These are phyloP conservation scores for Sugiyamaella qingdaonensis DNA, from an alignment of 805 yeast genomes.

Conservation along the genomic window DNA sequence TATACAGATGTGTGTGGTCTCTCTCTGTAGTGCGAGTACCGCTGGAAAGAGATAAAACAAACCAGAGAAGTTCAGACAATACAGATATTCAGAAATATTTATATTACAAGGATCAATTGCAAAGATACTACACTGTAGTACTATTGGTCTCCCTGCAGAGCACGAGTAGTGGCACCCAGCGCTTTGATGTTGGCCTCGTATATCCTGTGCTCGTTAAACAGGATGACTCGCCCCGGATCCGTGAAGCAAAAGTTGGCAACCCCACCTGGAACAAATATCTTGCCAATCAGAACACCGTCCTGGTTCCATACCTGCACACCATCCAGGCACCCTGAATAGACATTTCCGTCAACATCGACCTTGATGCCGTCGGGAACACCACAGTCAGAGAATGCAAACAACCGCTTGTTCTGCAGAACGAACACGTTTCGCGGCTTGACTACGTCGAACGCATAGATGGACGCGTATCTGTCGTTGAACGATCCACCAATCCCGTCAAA, in stretches of 20 bases:
- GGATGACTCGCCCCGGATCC: conserved; percentile 23
- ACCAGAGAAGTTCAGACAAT: no score
- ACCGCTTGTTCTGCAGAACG: conserved; percentile 22
- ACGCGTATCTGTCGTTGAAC: conserved; percentile 16
- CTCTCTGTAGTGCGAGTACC: no score
- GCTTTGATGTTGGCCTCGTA: conserved; percentile 29
- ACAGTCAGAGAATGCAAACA: conserved; percentile 27
- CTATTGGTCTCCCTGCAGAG: background rate
- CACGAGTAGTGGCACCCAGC: conserved; percentile 10
- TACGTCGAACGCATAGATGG: conserved; percentile 29
- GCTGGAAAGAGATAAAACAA: no score
- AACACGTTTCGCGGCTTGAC: conserved; percentile 15
- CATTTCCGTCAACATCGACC: conserved; percentile 26
- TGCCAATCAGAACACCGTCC: conserved; percentile 26
- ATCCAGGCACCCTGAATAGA: conserved; percentile 29
- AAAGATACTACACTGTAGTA: no score
- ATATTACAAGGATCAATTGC: no score
- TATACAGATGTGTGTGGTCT: no score
- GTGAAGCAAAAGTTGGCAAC: conserved; percentile 29
- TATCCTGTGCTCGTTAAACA: conserved; percentile 25
- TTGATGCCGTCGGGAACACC: conserved; percentile 32
- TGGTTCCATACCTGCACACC: conserved; percentile 30
- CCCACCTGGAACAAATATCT: conserved; percentile 25
- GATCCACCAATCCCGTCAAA: conserved; percentile 17
- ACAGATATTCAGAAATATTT: no score